Conservation (phyloP, 257 asterid species). For the Mentha longifolia region DNA sequence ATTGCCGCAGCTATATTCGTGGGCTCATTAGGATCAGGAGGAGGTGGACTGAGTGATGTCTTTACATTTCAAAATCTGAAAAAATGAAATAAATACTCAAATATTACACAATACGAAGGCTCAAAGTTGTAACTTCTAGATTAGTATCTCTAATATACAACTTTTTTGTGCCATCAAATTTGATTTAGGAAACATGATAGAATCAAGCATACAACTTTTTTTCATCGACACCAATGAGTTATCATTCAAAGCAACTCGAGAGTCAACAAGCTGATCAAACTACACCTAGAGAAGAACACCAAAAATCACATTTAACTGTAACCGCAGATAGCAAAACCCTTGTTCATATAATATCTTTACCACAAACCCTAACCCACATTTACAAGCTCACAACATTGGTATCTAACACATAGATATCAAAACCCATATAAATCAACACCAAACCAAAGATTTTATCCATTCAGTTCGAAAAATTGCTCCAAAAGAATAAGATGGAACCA, state of each 20-base stretch:
- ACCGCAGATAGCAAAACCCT: not conserved
- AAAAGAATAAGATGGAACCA: not conserved
- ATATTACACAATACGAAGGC: not conserved
- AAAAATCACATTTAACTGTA: not conserved
- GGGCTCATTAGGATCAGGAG: conserved; percentile 97
- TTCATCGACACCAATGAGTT: not conserved
- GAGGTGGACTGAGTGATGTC: conserved; percentile 99
- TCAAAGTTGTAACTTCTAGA: not conserved
- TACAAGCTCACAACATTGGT: not conserved
- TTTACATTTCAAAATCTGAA: conserved; percentile 97
- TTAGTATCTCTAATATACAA: conserved; percentile 1
- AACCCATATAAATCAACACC: not conserved
- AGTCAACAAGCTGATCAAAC: conserved; percentile 1
- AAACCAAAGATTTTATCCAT: conserved; percentile 10
- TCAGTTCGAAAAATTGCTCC: not conserved
- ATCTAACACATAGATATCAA: not conserved
- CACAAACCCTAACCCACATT: conserved; percentile 6
- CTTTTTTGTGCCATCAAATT: not conserved
- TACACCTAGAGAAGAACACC: too few species aligned
- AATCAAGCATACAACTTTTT: conserved; percentile 2
- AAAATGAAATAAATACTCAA: conserved; percentile 17
- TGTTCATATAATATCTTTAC: not conserved
- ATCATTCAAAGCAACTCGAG: not conserved
- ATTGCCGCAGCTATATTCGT: conserved; percentile 95
- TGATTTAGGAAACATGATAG: not conserved